Evolutionary conservation across 345 rosid genomes (phyloP).

Genomic region (Conringia planisiliqua): DNA sequence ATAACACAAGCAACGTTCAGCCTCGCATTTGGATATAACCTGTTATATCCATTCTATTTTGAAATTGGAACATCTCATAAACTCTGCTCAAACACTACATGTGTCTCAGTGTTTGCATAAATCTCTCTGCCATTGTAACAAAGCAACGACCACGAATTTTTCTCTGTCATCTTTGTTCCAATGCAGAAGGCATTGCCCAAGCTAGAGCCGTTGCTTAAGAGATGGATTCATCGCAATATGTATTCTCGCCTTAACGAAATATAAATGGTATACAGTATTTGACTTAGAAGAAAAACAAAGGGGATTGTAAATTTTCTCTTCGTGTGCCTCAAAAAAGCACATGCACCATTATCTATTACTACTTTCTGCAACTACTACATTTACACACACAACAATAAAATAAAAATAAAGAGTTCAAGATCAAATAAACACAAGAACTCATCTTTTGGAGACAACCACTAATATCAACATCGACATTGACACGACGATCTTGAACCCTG

Average conservation of each 20-base stretch:
- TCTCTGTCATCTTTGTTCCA: too few species aligned
- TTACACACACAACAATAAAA: background rate
- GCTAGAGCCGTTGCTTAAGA: too few species aligned
- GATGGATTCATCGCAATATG: too few species aligned
- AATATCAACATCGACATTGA: conserved; percentile 88
- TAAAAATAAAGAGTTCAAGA: background rate
- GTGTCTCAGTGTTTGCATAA: too few species aligned
- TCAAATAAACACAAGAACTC: conserved; percentile 12
- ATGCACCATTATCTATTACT: conserved; percentile 12
- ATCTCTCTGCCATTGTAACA: too few species aligned
- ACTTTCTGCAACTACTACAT: conserved; percentile 19
- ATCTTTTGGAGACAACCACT: conserved; percentile 76
- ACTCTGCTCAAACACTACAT: too few species aligned
- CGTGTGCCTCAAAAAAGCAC: background rate
- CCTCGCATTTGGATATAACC: too few species aligned
- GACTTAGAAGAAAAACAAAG: background rate
- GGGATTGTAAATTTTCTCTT: background rate
- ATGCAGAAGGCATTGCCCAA: background rate
- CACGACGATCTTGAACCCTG: conserved; percentile 72
- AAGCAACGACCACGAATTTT: too few species aligned
- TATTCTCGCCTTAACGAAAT: background rate
- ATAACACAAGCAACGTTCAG: too few species aligned
- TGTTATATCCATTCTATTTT: too few species aligned
- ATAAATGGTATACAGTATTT: background rate
- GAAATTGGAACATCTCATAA: too few species aligned